Evolutionary conservation across 140 eudicot genomes (phyloP).

Genomic region (Bidens hawaiensis): DNA sequence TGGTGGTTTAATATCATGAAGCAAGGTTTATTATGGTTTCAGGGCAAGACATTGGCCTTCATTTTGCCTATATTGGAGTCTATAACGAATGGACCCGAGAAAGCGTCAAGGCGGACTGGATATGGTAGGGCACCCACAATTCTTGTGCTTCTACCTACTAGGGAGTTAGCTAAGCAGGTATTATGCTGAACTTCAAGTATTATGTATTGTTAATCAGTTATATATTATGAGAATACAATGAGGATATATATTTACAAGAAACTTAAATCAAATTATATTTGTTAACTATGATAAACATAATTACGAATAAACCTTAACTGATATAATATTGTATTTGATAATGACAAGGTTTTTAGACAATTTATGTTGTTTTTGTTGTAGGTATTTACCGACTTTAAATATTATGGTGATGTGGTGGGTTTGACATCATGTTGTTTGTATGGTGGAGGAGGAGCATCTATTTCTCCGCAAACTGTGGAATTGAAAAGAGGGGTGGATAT

Average conservation of each 20-base stretch:
- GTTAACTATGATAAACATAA: no score
- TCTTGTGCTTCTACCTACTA: slow-evolving; percentile 83
- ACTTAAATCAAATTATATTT: no score
- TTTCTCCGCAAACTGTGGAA: slow-evolving; percentile 47
- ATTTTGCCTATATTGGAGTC: slow-evolving; percentile 91
- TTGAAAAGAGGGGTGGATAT: slow-evolving; percentile 87
- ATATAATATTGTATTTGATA: no score
- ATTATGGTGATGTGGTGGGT: slow-evolving; percentile 72
- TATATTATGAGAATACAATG: no score
- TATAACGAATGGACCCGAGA: slow-evolving; percentile 59
- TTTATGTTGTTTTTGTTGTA: slow-evolving; percentile 12
- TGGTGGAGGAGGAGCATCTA: slow-evolving; percentile 78
- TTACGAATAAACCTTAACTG: no score
- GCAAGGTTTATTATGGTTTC: slow-evolving; percentile 3
- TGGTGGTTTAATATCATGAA: not conserved
- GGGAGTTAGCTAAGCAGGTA: slow-evolving; percentile 92
- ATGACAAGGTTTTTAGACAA: slow-evolving; percentile 1
- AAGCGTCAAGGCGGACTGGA: slow-evolving; percentile 56
- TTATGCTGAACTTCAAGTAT: no score
- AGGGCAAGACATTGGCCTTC: slow-evolving; percentile 93
- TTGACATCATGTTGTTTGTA: slow-evolving; percentile 69
- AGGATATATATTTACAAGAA: no score
- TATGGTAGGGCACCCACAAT: slow-evolving; percentile 80
- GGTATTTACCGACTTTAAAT: slow-evolving; percentile 70
- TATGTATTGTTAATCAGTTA: no score